Conservation (phyloP, 345 rosid species). For the Populus tremula region DNA sequence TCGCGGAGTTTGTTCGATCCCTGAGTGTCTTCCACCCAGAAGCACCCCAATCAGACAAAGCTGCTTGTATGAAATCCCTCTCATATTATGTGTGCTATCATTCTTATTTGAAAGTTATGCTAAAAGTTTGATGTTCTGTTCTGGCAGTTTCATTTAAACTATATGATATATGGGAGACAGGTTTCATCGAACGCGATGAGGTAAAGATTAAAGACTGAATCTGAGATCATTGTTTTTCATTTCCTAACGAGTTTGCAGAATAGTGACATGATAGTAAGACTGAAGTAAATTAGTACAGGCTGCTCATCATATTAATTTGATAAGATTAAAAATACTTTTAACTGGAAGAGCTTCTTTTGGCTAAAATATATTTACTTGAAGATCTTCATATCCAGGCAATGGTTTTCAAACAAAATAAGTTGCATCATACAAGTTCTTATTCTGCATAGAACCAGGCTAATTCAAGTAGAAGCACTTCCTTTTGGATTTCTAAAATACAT, state of each 20-base stretch:
- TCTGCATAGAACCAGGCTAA: no score
- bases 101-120: neutral
- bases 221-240: neutral
- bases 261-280: no score
- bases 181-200: constrained; percentile 57
- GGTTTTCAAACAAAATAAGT: no score
- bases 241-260: neutral
- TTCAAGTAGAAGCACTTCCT: no score
- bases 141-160: constrained; percentile 53
- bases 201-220: constrained; percentile 22
- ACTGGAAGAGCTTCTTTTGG: no score
- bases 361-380: no score
- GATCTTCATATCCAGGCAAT: no score
- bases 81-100: neutral
- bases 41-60: constrained; percentile 54
- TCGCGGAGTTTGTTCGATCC: constrained; percentile 67
- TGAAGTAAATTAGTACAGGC: no score
- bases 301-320: no score
- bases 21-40: constrained; percentile 66
- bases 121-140: neutral
- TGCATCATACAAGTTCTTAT: no score
- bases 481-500: no score
- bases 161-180: constrained; percentile 54
- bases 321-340: no score
- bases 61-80: constrained; percentile 41